A percentile compares a stretch with the other conserved stretches of the same genome.
Evolutionary conservation across 805 yeast genomes (phyloP).

Genomic region (Candida montana): DNA sequence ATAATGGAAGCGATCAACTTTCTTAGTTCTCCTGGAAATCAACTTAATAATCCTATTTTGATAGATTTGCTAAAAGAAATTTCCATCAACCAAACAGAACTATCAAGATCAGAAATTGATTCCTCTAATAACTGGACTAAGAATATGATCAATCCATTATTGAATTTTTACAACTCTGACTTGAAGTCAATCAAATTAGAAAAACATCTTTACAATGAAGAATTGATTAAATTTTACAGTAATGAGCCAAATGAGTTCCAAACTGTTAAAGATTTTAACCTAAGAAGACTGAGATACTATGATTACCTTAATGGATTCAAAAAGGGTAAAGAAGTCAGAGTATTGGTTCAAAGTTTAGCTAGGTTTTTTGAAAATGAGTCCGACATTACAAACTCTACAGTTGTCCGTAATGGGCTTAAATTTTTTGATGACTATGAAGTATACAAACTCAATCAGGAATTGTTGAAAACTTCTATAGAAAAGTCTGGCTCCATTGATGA

Average conservation of each 20-base stretch:
- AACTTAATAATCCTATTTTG: conserved; percentile 10
- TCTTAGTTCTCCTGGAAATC: not conserved
- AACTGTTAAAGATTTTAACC: conserved; percentile 37
- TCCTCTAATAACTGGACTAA: conserved; percentile 15
- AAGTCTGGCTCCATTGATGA: not conserved
- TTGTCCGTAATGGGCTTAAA: not conserved
- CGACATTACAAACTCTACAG: not conserved
- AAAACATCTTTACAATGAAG: conserved; percentile 13
- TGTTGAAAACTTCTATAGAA: not conserved
- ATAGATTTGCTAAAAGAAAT: conserved; percentile 13
- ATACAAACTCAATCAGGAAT: conserved; percentile 1
- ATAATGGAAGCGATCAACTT: conserved; percentile 14
- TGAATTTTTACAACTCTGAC: conserved; percentile 17
- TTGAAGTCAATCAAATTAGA: conserved; percentile 13
- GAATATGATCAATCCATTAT: conserved; percentile 15
- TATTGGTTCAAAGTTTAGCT: conserved; percentile 11
- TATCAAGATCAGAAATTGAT: conserved; percentile 17
- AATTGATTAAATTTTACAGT: conserved; percentile 8
- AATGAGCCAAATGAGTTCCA: conserved; percentile 16
- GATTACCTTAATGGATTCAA: conserved; percentile 31
- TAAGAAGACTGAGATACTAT: conserved; percentile 41
- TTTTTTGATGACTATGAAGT: not conserved
- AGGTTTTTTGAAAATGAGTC: conserved; percentile 1
- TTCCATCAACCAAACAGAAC: conserved; percentile 14
- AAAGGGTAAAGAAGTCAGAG: conserved; percentile 21